Evolutionary conservation across 176 grass and related monocot species (phyloP), one percentile per base, ranked within the genome.

Genomic region (Zea luxurians): DNA sequence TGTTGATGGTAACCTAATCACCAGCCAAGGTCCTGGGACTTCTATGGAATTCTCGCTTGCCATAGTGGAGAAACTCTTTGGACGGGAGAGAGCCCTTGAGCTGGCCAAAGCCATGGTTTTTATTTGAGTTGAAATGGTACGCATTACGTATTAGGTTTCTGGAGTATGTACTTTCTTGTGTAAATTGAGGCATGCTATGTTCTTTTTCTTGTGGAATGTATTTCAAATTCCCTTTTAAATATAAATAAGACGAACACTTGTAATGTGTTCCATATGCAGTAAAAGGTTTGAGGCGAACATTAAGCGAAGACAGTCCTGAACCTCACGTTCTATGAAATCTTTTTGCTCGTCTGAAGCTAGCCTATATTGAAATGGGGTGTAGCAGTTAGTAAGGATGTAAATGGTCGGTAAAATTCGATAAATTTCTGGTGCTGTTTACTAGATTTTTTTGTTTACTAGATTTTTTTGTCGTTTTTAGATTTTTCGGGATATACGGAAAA

Each of bases 21-120:
- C 91, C 1, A 93, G 91, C 78, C 86, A 90, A 88, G 91, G 91
- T 47, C 88, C 91, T 16, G 88, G 91, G 17, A 93, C 88, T 12
- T 82, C 88, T 7, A 82, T 91, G 80, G 91, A 93, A 62, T 93
- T 88, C 77, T 80, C 88, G 0, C 80, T 91, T 4, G 83, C 77
- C 72, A 76, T 93, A 15, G 88, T 91, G 36, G 88, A 93, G 66
- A 91, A 93, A 78, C 57, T 93, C 7, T 93, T 93, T 66, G 91
- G 88, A 8, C 63, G 37, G 61, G 79, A 86, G 59, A 90, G 67
- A 35, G 80, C 88, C 4, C n/a, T 91, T 49, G 77, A 93, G 49
- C 88, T 93, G 10, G 88, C 86, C 53, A 91, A 88, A 54, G n/a
- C 71, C 35, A 62, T 93, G 83, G 83, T 93, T 44, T 91, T 93